These are phyloP conservation scores for Sporobolomyces phaffii DNA, from an alignment of 768 basidiomycete species.

Conservation along the genomic window DNA sequence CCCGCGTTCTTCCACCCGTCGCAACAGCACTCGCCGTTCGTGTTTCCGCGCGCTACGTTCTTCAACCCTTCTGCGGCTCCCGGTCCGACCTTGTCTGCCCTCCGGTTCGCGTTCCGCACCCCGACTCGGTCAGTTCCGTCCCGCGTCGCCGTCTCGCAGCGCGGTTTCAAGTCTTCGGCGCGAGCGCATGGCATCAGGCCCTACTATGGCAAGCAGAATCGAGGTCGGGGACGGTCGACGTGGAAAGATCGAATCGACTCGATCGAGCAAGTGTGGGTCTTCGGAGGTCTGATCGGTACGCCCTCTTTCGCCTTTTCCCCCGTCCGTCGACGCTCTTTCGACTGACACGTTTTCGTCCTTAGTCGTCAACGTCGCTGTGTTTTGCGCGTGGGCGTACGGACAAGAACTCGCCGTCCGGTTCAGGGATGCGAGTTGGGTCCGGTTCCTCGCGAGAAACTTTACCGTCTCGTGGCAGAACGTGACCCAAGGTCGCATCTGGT, in stretches of 20 bases:
- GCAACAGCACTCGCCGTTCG: background rate
- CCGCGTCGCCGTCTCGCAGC: background rate
- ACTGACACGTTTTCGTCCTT: background rate
- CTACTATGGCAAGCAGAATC: background rate
- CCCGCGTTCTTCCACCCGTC: slow-evolving; percentile 6
- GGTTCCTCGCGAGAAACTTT: slow-evolving; percentile 62
- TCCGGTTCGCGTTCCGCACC: background rate
- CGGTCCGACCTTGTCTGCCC: background rate
- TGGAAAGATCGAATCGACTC: slow-evolving; percentile 14
- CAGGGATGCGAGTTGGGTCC: slow-evolving; percentile 48
- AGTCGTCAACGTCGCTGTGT: slow-evolving; percentile 25
- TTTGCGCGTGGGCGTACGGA: slow-evolving; percentile 22
- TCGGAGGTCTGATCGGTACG: slow-evolving; percentile 16
- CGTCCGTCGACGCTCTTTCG: no score
- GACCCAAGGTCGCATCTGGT: slow-evolving; percentile 69
- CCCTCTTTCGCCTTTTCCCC: background rate
- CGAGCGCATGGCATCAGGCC: background rate
- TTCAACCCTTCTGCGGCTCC: background rate
- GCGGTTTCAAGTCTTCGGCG: background rate
- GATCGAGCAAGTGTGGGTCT: background rate
- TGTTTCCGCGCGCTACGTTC: background rate
- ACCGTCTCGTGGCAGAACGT: slow-evolving; percentile 59
- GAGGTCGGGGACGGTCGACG: background rate
- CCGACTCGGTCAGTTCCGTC: background rate
- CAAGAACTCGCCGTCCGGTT: slow-evolving; percentile 11